These are phyloP conservation scores for Pythium utonaiense DNA, from an alignment of 352 stramenopile species.

Conservation along the genomic window DNA sequence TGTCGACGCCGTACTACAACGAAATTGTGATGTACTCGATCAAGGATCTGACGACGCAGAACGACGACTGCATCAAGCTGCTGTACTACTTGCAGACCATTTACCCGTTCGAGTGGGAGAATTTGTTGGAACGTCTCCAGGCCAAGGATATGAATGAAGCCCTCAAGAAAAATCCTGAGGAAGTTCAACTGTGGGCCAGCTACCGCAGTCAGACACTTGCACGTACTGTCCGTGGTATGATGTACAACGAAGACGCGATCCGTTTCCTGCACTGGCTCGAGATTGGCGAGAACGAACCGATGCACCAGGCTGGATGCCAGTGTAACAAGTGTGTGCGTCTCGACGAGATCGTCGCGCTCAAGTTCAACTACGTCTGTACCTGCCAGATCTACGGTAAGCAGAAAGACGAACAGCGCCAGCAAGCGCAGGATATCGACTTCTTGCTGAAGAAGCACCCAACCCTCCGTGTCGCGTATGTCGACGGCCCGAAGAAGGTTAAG, in stretches of 20 bases:
- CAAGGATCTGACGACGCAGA: conserved; percentile 80
- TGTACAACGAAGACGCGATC: conserved; percentile 87
- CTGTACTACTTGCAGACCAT: conserved; percentile 94
- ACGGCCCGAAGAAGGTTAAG: conserved; percentile 86
- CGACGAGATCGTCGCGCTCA: conserved; percentile 80
- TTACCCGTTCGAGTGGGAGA: conserved; percentile 85
- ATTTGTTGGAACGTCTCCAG: conserved; percentile 72
- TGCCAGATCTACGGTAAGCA: conserved; percentile 88
- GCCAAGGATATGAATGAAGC: conserved; percentile 83
- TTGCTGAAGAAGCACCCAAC: conserved; percentile 78
- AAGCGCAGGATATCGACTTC: conserved; percentile 60
- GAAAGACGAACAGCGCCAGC: conserved; percentile 80
- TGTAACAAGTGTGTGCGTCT: conserved; percentile 87
- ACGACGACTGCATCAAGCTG: conserved; percentile 93
- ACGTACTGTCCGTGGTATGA: conserved; percentile 83
- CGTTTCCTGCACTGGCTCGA: conserved; percentile 86
- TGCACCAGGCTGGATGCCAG: conserved; percentile 70
- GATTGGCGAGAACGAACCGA: conserved; percentile 86
- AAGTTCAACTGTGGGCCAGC: conserved; percentile 80
- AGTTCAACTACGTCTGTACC: conserved; percentile 88
- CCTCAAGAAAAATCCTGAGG: conserved; percentile 76
- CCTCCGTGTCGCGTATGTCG: conserved; percentile 76
- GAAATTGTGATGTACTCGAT: conserved; percentile 90
- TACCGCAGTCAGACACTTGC: conserved; percentile 84
- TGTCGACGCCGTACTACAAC: conserved; percentile 88